Base-by-base conservation (phyloP, 2,329 filamentous ascomycete genomes). In the Zymoseptoria tritici region DNA sequence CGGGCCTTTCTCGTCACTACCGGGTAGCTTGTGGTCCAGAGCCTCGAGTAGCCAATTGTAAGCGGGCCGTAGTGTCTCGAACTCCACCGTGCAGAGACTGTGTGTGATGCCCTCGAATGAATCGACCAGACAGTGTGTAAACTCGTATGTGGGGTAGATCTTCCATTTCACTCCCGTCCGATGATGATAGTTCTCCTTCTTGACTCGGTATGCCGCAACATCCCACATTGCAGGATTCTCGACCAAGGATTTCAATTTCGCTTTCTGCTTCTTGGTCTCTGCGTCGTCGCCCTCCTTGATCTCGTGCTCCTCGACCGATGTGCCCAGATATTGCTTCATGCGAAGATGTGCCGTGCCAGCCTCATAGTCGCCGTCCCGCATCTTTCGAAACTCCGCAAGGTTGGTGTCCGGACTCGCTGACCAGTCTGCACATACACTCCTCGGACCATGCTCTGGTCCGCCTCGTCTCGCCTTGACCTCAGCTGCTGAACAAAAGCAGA, bases 141-240 rank as follows among this genome's bases (percentile, higher is more conserved):
- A 95, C 73, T 96, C 92, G 71, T 97, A 97, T 0, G 93, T 95
- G 0, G 94, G 94, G 73, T 96, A 97, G 64, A 97, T 96, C 74
- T 86, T 88, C 91, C 92, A 97, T 71, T 88, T 85, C 64, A 83
- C 79, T 29, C 89, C 90, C 0, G 92, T 96, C 42, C 90, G 84
- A 74, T 90, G 85, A 72, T 96, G 91, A 51, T 85, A 81, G 62
- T 79, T 79, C 67, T 89, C 85, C 69, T 88, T 83, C 62, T 91
- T 82, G 58, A 97, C 87, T 62, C 93, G 85, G 75, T 96, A 97
- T 16, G 93, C 93, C 1, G 90, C 89, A 57, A 96, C 77, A 79
- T 97, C 93, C 93, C 93, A 97, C 89, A 96, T 92, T 75, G 96
- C 90, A 6, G 92, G 91, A 73, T 97, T 97, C 29, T 88, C 87